phyloP scores from a whole-genome alignment of 148 eudicot genomes.

The Fagopyrum homotropicum region DNA sequence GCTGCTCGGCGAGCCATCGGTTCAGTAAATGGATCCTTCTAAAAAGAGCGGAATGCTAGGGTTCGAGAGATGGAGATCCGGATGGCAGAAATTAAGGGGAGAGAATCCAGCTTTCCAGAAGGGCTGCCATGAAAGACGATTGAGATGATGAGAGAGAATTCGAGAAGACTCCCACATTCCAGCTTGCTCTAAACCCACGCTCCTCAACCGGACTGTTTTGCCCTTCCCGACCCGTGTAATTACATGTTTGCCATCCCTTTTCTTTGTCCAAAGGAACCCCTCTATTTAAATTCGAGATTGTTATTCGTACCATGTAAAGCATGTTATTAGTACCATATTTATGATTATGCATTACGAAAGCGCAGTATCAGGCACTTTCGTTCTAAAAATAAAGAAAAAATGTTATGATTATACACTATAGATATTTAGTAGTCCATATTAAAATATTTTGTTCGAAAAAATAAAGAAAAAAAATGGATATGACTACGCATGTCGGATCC shows the following conservation, averaged over 20 bases:
- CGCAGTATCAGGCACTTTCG: too few relatives aligned
- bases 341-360: too few relatives aligned
- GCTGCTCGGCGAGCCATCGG: constrained; percentile 26
- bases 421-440: too few relatives aligned
- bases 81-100: background rate
- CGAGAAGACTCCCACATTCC: background rate
- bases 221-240: background rate
- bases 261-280: background rate
- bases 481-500: too few relatives aligned
- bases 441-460: too few relatives aligned
- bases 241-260: background rate
- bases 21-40: background rate
- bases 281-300: too few relatives aligned
- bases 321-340: too few relatives aligned
- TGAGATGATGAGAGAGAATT: constrained; percentile 7
- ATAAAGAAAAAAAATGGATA: too few relatives aligned
- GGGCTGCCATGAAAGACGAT: constrained; percentile 11
- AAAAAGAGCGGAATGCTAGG: background rate
- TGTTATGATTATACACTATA: too few relatives aligned
- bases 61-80: background rate
- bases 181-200: background rate
- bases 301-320: too few relatives aligned
- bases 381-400: too few relatives aligned
- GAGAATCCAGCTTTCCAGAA: background rate
- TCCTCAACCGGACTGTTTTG: background rate